Base-by-base conservation (phyloP, 108 stramenopile species). In the Conticribra weissflogii region DNA sequence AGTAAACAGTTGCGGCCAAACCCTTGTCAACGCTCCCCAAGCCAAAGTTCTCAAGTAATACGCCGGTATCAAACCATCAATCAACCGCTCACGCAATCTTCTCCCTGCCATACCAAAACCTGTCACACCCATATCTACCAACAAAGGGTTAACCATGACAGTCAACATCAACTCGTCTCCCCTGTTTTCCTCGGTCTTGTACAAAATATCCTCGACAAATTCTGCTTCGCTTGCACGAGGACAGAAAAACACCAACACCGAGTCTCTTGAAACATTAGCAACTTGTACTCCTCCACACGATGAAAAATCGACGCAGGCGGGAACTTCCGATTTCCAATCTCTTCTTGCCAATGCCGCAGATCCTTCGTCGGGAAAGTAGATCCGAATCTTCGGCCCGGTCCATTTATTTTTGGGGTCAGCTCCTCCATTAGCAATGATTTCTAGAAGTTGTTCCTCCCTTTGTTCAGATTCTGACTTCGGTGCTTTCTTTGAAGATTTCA, bases 51-150 rank as follows among this genome's bases (percentile, higher is more conserved):
- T 59, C 54, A 97, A 74, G 66, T 97, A 97, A 58, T 97, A 97
- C 0, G 86, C 79, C 58, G 83, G 65, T 21, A 72, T 52, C 63
- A 93, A 76, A 12, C 54, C 60, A 78, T 93, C 92, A 66, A 93
- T 81, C 66, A 97, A 64, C 25, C 94, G 86, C 69, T 97, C 95
- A 9, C 94, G 78, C 50, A 96, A 70, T 63, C 89, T 78, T 23
- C 96, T 78, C 19, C 97, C 97, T 15, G 94, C 95, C 92, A 96
- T 87, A 44, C 97, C 97, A 78, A 95, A 97, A 51, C 97, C 97
- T 8, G 95, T 96, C 14, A 93, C 92, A 48, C 94, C 97, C 95
- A 96, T 96, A 81, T 97, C 96, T 17, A 97, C 93, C 47, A 97
- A 66, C 4, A 85, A 67, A n/a, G 97, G 97, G 72, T 97, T 97